Evolutionary conservation across 2,329 filamentous ascomycete species (phyloP), one percentile per base, ranked within the genome.

Genomic region (Penicillium concentricum): DNA sequence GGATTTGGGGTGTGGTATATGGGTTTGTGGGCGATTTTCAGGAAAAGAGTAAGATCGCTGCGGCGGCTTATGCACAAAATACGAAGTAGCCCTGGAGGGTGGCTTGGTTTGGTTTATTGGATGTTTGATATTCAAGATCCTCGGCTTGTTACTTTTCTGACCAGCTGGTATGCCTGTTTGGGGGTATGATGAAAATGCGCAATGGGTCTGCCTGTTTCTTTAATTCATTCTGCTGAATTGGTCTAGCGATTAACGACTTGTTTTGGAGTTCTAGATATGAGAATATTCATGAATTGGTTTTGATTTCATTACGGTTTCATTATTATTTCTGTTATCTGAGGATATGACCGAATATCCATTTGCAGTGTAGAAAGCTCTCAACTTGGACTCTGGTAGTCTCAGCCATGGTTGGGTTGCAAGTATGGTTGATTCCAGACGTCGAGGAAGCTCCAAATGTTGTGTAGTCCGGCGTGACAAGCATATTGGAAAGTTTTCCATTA

Each of bases 1-100:
- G 80, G 80, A 55, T 84, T 72, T 85, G 87, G 68, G 78, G 90
- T 2, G 87, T 91, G 0, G 70, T 87, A 16, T 84, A 85, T 61
- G 84, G 84, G 56, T 87, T 87, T 61, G 75, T 83, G 15, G 78
- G 81, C 58, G 90, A 94, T 73, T 69, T 83, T 22, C 62, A 52
- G 26, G 41, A 45, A 51, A 56, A 52, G 34, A 39, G 41, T n/a
- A 60, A 66, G 61, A 57, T 71, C 75, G 74, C 63, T 20, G 66
- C 57, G 6, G 59, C 74, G 15, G 76, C 81, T 48, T 72, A 84
- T 51, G 81, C 75, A 69, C 78, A 81, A 56, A 78, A 13, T 4
- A 15, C 85, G 39, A 87, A 84, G 82, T 68, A 80, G 30, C 30
- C 12, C 30, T 6, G 30, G 30, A 32, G 64, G 70, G 73, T 35